These are phyloP conservation scores for Yamadazyma atlantica DNA, from an alignment of 1,139 yeast genomes.

Conservation along the genomic window DNA sequence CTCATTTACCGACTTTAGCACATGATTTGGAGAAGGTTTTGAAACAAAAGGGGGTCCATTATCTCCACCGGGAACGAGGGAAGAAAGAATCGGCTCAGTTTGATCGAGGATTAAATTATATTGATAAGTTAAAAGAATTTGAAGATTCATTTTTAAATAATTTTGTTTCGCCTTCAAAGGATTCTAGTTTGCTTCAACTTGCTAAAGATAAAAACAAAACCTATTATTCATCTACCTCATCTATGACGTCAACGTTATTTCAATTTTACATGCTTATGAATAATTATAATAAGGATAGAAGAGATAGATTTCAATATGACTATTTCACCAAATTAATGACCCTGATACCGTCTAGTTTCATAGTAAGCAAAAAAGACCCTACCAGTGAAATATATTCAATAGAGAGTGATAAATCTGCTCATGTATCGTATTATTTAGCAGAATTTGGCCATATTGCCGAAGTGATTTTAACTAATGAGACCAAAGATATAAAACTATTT, in stretches of 20 bases:
- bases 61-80: conserved; percentile 73
- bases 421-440: conserved; percentile 70
- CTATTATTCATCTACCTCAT: conserved; percentile 82
- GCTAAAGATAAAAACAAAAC: conserved; percentile 42
- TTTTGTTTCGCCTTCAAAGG: conserved; percentile 71
- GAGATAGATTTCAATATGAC: conserved; percentile 31
- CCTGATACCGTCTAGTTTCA: conserved; percentile 37
- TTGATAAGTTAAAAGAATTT: conserved; percentile 69
- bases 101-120: conserved; percentile 56
- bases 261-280: conserved; percentile 78
- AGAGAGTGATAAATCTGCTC: conserved; percentile 69
- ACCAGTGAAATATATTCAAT: conserved; percentile 50
- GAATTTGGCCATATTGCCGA: conserved; percentile 80
- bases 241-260: conserved; percentile 73
- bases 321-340: conserved; percentile 34
- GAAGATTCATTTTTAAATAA: conserved; percentile 56
- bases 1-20: conserved; percentile 44
- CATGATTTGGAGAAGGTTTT: conserved; percentile 69
- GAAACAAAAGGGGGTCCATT: conserved; percentile 83
- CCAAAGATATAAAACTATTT: conserved; percentile 39
- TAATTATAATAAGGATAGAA: conserved; percentile 29
- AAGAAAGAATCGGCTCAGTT: conserved; percentile 59
- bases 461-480: conserved; percentile 63
- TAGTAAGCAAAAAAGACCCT: conserved; percentile 35
- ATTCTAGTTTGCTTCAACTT: conserved; percentile 47